A percentile compares a stretch with the other conserved stretches of the same genome.
Evolutionary conservation across 164 flowering plant species (phyloP).

Genomic region (Kingdonia uniflora): DNA sequence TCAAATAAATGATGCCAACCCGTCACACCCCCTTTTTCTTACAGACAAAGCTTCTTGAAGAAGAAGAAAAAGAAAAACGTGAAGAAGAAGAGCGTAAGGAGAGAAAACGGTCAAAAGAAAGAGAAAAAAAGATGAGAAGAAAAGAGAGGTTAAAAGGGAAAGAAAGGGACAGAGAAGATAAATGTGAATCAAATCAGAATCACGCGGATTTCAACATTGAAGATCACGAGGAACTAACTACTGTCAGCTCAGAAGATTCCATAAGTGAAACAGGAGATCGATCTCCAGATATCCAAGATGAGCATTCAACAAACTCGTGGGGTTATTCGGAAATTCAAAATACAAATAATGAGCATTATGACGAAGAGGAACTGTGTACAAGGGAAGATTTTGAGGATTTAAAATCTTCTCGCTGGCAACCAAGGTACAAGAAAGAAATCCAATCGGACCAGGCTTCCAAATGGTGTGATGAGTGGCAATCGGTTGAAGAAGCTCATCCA

Average conservation of each 20-base stretch:
- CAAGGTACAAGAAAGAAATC: constrained; percentile 35
- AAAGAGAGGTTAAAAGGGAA: constrained; percentile 85
- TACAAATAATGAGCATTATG: constrained; percentile 13
- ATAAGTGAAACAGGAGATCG: constrained; percentile 40
- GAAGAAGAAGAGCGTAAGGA: constrained; percentile 94
- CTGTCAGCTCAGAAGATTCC: constrained; percentile 29
- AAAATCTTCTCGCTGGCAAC: constrained; percentile 36
- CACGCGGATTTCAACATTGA: constrained; percentile 23
- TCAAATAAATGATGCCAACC: constrained; percentile 6
- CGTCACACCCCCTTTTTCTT: constrained; percentile 9
- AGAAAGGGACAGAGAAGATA: constrained; percentile 44
- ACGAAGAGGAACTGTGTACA: constrained; percentile 29
- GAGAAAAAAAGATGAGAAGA: constrained; percentile 87
- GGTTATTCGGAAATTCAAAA: constrained; percentile 18
- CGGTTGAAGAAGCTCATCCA: constrained; percentile 28
- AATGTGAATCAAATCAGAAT: constrained; percentile 19
- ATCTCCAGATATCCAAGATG: constrained; percentile 34
- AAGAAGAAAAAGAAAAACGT: constrained; percentile 94
- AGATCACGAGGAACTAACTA: constrained; percentile 36
- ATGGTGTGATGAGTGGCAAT: constrained; percentile 42
- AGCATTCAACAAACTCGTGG: constrained; percentile 24
- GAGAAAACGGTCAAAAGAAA: constrained; percentile 74
- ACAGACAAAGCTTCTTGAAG: constrained; percentile 95
- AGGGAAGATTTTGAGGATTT: constrained; percentile 41
- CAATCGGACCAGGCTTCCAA: constrained; percentile 29